These are phyloP conservation scores for Thielaviopsis euricoi DNA, from an alignment of 2,329 filamentous ascomycete species.

Conservation along the genomic window DNA sequence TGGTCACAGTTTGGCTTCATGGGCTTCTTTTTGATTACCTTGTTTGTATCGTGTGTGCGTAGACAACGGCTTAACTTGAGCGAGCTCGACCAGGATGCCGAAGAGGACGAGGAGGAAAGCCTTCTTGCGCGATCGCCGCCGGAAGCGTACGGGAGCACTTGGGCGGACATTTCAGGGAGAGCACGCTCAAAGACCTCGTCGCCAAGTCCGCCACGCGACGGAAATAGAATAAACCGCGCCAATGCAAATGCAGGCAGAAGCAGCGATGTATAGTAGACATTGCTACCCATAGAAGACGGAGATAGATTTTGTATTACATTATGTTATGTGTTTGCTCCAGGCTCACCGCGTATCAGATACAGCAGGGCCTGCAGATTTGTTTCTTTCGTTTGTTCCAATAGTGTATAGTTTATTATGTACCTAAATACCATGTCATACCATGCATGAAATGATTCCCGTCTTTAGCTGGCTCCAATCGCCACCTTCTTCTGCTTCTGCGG, in stretches of 20 bases:
- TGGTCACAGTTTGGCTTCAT: slow-evolving; percentile 94
- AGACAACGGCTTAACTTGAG: slow-evolving; percentile 61
- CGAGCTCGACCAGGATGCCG: slow-evolving; percentile 73
- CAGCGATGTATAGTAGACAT: background rate
- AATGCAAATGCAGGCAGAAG: background rate
- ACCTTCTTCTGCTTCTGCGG: slow-evolving; percentile 20
- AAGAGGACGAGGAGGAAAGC: slow-evolving; percentile 86
- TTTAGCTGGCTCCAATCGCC: slow-evolving; percentile 21
- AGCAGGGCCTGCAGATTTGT: background rate
- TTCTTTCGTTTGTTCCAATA: background rate
- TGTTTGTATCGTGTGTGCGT: slow-evolving; percentile 63
- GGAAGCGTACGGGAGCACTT: slow-evolving; percentile 6
- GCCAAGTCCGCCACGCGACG: background rate
- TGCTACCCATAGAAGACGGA: too few species aligned
- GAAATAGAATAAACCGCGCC: background rate
- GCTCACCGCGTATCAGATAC: background rate
- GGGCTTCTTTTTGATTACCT: slow-evolving; percentile 64
- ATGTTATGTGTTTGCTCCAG: background rate
- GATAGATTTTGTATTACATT: too few species aligned
- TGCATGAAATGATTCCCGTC: background rate
- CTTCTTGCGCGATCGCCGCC: slow-evolving; percentile 64
- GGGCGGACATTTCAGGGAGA: slow-evolving; percentile 3
- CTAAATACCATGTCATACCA: background rate
- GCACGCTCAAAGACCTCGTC: slow-evolving; percentile 3
- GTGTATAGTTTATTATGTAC: background rate